Percentiles rank a stretch among this genome's conserved stretches.
These are phyloP conservation scores for Fusarium xyrophilum DNA, from an alignment of 2,329 filamentous ascomycete genomes.

Conservation along the genomic window DNA sequence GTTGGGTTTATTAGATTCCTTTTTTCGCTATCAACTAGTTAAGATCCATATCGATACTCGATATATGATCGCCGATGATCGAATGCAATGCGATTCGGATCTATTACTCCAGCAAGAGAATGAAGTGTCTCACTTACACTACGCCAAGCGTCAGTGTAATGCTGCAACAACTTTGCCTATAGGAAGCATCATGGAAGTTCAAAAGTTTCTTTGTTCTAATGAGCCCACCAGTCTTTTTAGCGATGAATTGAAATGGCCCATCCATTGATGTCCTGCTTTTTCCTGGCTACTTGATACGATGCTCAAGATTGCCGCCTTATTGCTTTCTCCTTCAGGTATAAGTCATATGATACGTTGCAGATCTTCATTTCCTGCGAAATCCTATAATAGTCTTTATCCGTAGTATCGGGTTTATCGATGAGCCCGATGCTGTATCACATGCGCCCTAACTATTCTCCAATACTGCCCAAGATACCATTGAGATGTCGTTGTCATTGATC, in stretches of 20 bases:
- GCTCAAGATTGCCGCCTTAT: neutral
- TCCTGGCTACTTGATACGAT: neutral
- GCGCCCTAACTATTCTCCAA: neutral
- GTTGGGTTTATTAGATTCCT: too few species aligned
- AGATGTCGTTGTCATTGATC: constrained; percentile 29
- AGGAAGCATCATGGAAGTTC: neutral
- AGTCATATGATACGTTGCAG: neutral
- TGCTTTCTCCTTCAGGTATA: neutral
- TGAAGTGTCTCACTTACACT: neutral
- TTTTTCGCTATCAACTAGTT: too few species aligned
- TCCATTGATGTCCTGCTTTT: neutral
- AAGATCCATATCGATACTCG: too few species aligned
- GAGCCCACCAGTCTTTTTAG: neutral
- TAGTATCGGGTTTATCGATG: neutral
- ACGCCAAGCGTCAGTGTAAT: neutral
- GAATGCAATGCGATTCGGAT: neutral
- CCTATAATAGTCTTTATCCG: neutral
- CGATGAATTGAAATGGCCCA: neutral
- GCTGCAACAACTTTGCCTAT: neutral
- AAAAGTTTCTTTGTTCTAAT: neutral
- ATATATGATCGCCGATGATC: too few species aligned
- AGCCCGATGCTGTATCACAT: neutral
- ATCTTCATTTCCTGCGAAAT: neutral
- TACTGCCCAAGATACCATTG: neutral
- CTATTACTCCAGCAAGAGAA: neutral